phyloP scores from a whole-genome alignment of 1,284 basidiomycete species.

The Paramarasmius palmivorus region DNA sequence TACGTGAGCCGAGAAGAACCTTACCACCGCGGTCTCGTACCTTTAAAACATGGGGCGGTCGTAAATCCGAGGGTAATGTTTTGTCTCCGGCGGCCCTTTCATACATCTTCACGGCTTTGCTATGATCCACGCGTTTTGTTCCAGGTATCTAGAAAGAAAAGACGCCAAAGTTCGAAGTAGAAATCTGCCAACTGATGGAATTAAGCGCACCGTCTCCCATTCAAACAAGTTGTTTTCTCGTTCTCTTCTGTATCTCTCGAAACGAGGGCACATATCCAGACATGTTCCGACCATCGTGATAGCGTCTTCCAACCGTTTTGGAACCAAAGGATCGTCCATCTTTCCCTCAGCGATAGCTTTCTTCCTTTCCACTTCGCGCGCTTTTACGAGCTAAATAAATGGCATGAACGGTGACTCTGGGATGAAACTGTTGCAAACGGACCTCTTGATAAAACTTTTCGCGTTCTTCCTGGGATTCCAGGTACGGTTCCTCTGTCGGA shows the following conservation, averaged over 20 bases:
- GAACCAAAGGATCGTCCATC: slow-evolving; percentile 82
- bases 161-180: slow-evolving; percentile 35
- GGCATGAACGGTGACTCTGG: slow-evolving; percentile 22
- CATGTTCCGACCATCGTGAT: slow-evolving; percentile 92
- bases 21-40: slow-evolving; percentile 37
- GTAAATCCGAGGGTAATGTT: slow-evolving; percentile 87
- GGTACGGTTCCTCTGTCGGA: slow-evolving; percentile 36
- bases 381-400: slow-evolving; percentile 59
- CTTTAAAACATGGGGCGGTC: slow-evolving; percentile 84
- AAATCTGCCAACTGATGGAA: slow-evolving; percentile 1
- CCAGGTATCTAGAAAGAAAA: slow-evolving; percentile 59
- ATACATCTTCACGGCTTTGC: slow-evolving; percentile 91
- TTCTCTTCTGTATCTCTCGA: slow-evolving; percentile 90
- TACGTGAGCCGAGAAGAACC: slow-evolving; percentile 8
- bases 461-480: slow-evolving; percentile 58
- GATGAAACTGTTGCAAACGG: slow-evolving; percentile 24
- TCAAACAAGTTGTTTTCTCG: slow-evolving; percentile 87
- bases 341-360: slow-evolving; percentile 81
- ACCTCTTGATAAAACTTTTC: slow-evolving; percentile 72
- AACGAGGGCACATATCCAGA: slow-evolving; percentile 91
- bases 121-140: slow-evolving; percentile 81
- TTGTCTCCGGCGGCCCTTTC: slow-evolving; percentile 95
- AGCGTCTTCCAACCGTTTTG: slow-evolving; percentile 83
- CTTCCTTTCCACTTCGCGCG: slow-evolving; percentile 74
- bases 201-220: slow-evolving; percentile 76